Evolutionary conservation across 495 filamentous ascomycete genomes (phyloP).

Genomic region (Daldinia loculata): DNA sequence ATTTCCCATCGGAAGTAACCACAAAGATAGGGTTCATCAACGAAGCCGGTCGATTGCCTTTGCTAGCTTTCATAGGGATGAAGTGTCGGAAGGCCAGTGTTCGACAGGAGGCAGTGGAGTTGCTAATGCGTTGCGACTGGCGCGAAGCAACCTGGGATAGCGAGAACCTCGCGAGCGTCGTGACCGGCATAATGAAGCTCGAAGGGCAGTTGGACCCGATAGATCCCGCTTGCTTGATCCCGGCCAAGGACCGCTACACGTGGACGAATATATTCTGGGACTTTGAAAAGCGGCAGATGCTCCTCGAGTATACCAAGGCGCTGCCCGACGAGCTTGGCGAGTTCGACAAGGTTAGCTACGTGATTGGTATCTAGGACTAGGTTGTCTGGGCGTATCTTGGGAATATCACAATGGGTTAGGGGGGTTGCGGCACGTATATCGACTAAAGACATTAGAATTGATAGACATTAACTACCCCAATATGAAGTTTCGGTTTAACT

Average conservation of each 20-base stretch:
- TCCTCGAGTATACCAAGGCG: conserved; percentile 37
- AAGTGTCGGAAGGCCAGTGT: conserved; percentile 35
- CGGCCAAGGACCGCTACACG: conserved; percentile 25
- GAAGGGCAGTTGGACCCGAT: conserved; percentile 29
- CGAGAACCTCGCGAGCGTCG: conserved; percentile 24
- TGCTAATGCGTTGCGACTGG: conserved; percentile 26
- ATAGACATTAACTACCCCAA: neutral
- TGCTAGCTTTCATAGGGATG: conserved; percentile 30
- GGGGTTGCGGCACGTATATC: neutral
- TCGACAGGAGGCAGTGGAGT: conserved; percentile 23
- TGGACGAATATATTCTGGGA: conserved; percentile 44
- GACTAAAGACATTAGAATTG: neutral
- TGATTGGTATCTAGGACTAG: conserved; percentile 42
- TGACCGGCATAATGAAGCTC: conserved; percentile 32
- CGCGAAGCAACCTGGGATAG: conserved; percentile 41
- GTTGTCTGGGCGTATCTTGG: neutral
- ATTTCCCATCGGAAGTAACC: conserved; percentile 5
- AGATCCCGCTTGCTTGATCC: neutral
- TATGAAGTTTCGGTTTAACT: neutral
- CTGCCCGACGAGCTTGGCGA: conserved; percentile 35
- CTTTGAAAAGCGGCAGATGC: conserved; percentile 37
- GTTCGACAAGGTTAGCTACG: conserved; percentile 56
- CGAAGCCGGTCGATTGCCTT: conserved; percentile 29
- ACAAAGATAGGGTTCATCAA: conserved; percentile 31
- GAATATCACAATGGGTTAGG: neutral